Conservation (phyloP, 805 yeast genomes). For the Ogataea paradorogensis region DNA sequence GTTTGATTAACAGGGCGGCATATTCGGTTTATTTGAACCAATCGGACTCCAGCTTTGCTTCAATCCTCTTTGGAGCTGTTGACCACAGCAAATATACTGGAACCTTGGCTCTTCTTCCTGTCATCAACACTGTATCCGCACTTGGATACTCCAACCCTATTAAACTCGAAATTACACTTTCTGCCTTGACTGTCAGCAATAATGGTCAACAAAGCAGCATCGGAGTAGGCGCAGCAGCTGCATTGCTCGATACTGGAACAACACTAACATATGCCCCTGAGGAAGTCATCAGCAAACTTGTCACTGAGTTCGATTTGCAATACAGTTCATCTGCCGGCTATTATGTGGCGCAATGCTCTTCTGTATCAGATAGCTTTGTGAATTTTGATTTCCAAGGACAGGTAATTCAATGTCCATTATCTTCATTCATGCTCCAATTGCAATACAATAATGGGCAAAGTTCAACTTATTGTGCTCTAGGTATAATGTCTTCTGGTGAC, state of each 20-base stretch:
- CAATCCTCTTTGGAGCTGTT: constrained; percentile 69
- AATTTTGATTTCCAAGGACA: constrained; percentile 58
- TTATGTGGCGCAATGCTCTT: constrained; percentile 45
- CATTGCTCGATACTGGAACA: constrained; percentile 57
- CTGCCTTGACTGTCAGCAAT: constrained; percentile 33
- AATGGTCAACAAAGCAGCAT: constrained; percentile 21
- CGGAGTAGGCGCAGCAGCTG: constrained; percentile 34
- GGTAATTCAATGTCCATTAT: constrained; percentile 49
- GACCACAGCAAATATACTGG: constrained; percentile 64
- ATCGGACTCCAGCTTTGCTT: constrained; percentile 41
- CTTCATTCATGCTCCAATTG: constrained; percentile 23
- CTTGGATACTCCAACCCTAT: constrained; percentile 39
- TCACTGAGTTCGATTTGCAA: constrained; percentile 37
- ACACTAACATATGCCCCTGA: constrained; percentile 48
- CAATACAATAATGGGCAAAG: constrained; percentile 17
- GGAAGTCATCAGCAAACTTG: constrained; percentile 26
- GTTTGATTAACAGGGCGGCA: constrained; percentile 50
- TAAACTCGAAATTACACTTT: constrained; percentile 48
- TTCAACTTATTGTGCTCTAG: constrained; percentile 43
- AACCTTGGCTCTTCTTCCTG: constrained; percentile 44
- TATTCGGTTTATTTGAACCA: constrained; percentile 63
- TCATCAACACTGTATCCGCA: constrained; percentile 41
- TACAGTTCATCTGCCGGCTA: constrained; percentile 42
- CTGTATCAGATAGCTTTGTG: constrained; percentile 28
- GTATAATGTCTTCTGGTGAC: constrained; percentile 35